Conservation (phyloP, 1,284 basidiomycete genomes). For the Papiliotrema nemorosa region DNA sequence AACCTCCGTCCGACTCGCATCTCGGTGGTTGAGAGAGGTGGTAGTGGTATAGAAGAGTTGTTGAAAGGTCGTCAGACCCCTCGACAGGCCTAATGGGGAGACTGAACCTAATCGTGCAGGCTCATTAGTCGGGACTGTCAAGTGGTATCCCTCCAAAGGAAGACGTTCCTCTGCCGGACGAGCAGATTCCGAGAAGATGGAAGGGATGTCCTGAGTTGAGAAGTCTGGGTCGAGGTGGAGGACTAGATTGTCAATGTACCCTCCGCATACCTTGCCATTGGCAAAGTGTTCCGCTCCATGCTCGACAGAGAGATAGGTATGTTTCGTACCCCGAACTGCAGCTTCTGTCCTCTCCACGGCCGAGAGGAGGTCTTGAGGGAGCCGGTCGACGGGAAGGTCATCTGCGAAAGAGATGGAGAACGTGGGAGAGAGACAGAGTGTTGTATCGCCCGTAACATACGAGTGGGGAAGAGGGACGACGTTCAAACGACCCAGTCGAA, state of each 20-base stretch:
- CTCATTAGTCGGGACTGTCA: constrained; percentile 50
- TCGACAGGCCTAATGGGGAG: constrained; percentile 69
- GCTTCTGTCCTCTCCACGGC: constrained; percentile 52
- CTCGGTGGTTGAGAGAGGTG: background rate
- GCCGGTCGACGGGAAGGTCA: constrained; percentile 32
- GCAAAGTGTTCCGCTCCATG: constrained; percentile 23
- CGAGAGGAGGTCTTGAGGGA: constrained; percentile 54
- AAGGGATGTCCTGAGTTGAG: background rate
- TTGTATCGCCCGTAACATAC: constrained; percentile 54
- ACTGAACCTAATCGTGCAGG: constrained; percentile 63
- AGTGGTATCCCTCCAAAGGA: constrained; percentile 18
- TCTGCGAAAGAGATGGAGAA: constrained; percentile 35
- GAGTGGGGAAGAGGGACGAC: constrained; percentile 49
- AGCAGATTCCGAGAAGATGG: constrained; percentile 11
- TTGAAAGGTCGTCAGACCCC: constrained; percentile 77
- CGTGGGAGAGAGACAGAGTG: constrained; percentile 54
- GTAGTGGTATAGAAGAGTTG: constrained; percentile 59
- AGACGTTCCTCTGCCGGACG: constrained; percentile 15
- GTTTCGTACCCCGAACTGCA: background rate
- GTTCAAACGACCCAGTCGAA: background rate
- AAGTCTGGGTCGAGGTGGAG: background rate
- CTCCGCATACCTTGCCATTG: background rate
- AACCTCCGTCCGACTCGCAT: background rate
- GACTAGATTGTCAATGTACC: background rate
- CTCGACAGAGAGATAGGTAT: constrained; percentile 18